phyloP scores from a whole-genome alignment of 2,329 filamentous ascomycete genomes.

The Monosporascus sp. region DNA sequence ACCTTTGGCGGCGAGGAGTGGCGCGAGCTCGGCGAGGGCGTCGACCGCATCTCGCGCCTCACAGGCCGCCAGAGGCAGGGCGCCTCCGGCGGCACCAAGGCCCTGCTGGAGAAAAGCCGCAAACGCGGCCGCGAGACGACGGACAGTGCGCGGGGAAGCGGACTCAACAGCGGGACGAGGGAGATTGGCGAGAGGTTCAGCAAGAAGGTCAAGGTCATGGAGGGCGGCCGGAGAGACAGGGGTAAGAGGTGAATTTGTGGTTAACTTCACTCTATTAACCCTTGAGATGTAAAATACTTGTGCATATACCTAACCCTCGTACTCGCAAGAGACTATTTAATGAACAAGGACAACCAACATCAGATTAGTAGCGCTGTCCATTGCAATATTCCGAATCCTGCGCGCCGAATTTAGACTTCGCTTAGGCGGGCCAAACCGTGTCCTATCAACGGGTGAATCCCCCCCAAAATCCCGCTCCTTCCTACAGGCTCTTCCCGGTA shows the following conservation, averaged over 20 bases:
- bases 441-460: too few species aligned
- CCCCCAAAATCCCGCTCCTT: background rate
- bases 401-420: too few species aligned
- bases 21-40: constrained; percentile 75
- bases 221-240: constrained; percentile 33
- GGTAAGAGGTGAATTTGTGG: constrained; percentile 20
- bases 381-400: too few species aligned
- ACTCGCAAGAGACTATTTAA: too few species aligned
- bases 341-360: too few species aligned
- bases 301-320: too few species aligned
- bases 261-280: too few species aligned
- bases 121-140: constrained; percentile 66
- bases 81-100: constrained; percentile 49
- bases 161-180: constrained; percentile 33
- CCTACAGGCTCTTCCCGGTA: constrained; percentile 27
- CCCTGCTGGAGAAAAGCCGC: constrained; percentile 74
- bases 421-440: too few species aligned
- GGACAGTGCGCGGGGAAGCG: constrained; percentile 66
- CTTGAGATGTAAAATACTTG: too few species aligned
- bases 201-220: constrained; percentile 57
- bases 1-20: constrained; percentile 86
- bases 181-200: constrained; percentile 71
- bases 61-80: constrained; percentile 65
- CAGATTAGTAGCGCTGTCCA: too few species aligned
- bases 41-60: constrained; percentile 79